Base-by-base conservation (phyloP, 768 basidiomycete genomes). In the Termitomyces heimii region DNA sequence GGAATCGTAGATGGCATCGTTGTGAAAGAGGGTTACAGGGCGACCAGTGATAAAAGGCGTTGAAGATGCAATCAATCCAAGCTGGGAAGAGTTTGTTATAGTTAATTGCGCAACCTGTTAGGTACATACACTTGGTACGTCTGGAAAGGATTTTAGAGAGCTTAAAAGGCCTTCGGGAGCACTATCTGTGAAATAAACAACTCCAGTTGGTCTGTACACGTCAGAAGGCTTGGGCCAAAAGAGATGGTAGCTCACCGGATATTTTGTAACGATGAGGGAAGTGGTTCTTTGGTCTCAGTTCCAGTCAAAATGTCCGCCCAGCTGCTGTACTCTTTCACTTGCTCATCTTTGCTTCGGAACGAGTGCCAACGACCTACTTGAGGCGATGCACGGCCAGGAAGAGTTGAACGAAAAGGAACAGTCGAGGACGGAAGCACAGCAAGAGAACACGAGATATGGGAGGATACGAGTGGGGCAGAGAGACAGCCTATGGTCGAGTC, bases 41-140 rank as follows among this genome's bases (percentile, higher is more conserved):
- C 86, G 73, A 14, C 89, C 91, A 1, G 88, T 92, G 5, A 89
- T 71, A 66, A 92, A 92, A 0, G 89, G 89, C 2, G 91, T 92
- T 2, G 89, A 85, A 0, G 89, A 76, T 0, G 84, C 86, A 22
- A 87, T 68, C 20, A 92, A 75, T 4, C 89, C 88, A 53, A 89
- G 70, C 83, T 89, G 64, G 32, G 57, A 32, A 44, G 48, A 6
- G 34, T 60, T 37, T n/a, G 20, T 42, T 24, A n/a, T 37, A 12
- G 45, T 46, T 39, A 6, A 34, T 54, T 58, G 35, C 28, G 48
- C 26, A n/a, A 10, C 18, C 28, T 14, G 49, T 37, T 46, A 22
- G 42, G 39, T 13, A 70, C 78, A 52, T 31, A 84, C 85, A 73
- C 83, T 81, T 22, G 73, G 72, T 5, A 83, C 75, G 18, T 61